These are phyloP conservation scores for Irpex lacteus DNA, from an alignment of 1,284 basidiomycete species.

Conservation along the genomic window DNA sequence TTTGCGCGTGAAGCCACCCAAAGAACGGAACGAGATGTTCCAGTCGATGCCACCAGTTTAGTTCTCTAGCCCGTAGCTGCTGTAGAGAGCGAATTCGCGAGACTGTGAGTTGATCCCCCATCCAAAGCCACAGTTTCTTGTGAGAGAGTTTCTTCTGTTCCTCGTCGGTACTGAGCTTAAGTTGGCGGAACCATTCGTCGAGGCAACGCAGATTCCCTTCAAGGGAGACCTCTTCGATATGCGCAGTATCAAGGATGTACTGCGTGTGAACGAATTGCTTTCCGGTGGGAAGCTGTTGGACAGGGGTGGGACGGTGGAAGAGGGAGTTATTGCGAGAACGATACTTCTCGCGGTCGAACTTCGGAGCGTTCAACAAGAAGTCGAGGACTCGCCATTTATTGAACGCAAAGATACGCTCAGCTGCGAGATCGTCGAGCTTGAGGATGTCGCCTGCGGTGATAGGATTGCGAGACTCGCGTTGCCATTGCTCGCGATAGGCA, in stretches of 20 bases:
- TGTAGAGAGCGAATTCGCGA: constrained; percentile 18
- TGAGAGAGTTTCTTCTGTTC: constrained; percentile 10
- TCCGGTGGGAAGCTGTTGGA: constrained; percentile 27
- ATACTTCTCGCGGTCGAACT: constrained; percentile 21
- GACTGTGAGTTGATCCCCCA: constrained; percentile 27
- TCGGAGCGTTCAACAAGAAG: constrained; percentile 3
- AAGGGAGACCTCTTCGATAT: constrained; percentile 35
- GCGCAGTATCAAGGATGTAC: constrained; percentile 31
- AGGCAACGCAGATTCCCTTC: constrained; percentile 31
- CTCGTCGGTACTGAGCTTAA: constrained; percentile 9
- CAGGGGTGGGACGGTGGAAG: constrained; percentile 25
- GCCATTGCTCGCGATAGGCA: too few relatives aligned
- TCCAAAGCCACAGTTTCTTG: constrained; percentile 15
- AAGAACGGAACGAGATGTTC: constrained; percentile 19
- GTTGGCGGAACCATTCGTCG: constrained; percentile 19
- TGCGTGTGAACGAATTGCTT: constrained; percentile 23
- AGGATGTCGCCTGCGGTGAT: constrained; percentile 24
- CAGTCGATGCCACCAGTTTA: constrained; percentile 19
- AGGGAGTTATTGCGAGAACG: constrained; percentile 6
- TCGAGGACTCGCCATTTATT: constrained; percentile 6
- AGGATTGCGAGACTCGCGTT: too few relatives aligned
- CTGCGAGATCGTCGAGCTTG: constrained; percentile 15
- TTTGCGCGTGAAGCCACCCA: constrained; percentile 24
- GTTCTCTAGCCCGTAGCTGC: constrained; percentile 18
- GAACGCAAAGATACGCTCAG: constrained; percentile 16